Conservation (phyloP, 2,329 filamentous ascomycete genomes). For the Cytospora mali region DNA sequence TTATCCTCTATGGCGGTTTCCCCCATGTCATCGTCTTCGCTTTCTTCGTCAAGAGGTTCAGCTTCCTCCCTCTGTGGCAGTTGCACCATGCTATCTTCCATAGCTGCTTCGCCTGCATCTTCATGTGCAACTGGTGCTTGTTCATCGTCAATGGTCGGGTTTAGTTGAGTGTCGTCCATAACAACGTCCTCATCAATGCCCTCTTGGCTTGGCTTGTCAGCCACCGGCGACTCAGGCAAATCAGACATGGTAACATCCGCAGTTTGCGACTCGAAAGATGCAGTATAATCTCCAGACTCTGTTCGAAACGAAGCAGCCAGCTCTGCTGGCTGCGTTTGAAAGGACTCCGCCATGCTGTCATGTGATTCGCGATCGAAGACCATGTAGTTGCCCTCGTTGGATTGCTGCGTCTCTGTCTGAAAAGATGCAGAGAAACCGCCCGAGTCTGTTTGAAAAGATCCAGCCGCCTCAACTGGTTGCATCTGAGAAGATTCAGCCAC, state of each 20-base stretch:
- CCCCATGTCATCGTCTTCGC: neutral
- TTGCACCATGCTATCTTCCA: neutral
- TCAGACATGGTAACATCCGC: neutral
- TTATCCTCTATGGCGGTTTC: neutral
- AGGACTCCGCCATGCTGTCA: neutral
- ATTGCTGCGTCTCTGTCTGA: neutral
- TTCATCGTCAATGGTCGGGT: neutral
- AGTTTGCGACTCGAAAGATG: conserved; percentile 14
- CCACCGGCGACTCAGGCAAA: neutral
- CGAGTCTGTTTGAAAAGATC: conserved; percentile 8
- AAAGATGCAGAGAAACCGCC: conserved; percentile 10
- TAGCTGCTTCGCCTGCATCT: conserved; percentile 10
- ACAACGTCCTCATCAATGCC: neutral
- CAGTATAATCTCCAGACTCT: neutral
- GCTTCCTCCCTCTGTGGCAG: neutral
- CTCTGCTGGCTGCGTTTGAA: conserved; percentile 8
- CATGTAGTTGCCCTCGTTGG: neutral
- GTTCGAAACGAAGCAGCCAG: conserved; percentile 5
- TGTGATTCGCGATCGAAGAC: neutral
- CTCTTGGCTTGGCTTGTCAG: neutral
- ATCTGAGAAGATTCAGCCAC: neutral
- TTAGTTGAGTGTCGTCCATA: neutral
- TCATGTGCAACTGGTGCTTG: neutral
- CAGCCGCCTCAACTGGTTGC: conserved; percentile 1
- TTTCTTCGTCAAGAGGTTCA: conserved; percentile 1